Evolutionary conservation across 139 green algal species (phyloP).

Genomic region (Nannochloris sp.): DNA sequence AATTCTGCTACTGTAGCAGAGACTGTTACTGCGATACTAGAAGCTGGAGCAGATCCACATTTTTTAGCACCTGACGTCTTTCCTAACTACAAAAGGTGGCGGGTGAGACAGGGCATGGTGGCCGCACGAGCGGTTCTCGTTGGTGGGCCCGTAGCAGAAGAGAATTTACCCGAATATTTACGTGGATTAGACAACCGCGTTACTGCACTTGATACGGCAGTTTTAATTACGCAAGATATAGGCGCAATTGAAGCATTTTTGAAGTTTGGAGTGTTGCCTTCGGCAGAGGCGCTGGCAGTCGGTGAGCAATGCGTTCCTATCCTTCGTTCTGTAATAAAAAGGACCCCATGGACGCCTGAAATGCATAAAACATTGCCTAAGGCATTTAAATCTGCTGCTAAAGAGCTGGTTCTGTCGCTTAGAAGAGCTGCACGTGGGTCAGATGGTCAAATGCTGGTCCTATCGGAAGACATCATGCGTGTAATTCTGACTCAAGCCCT

Average conservation of each 20-base stretch:
- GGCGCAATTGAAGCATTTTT: constrained; percentile 16
- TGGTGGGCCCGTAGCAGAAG: background rate
- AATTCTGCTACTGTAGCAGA: no score
- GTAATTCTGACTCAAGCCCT: background rate
- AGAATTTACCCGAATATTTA: background rate
- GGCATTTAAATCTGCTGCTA: background rate
- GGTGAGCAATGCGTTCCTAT: background rate
- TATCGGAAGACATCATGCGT: background rate
- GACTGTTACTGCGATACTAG: constrained; percentile 1
- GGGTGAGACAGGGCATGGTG: background rate
- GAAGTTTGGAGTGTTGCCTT: background rate
- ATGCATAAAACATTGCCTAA: constrained; percentile 5
- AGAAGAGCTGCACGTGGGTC: background rate
- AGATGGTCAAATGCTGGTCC: background rate
- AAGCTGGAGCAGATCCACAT: constrained; percentile 1
- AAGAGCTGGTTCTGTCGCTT: constrained; percentile 11
- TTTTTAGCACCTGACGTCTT: constrained; percentile 7
- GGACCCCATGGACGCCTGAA: constrained; percentile 7
- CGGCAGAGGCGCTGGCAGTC: background rate
- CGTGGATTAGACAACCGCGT: background rate
- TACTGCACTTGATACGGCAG: constrained; percentile 17
- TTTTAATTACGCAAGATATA: constrained; percentile 3
- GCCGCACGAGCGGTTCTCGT: background rate
- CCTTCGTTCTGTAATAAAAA: constrained; percentile 4
- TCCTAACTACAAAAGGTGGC: constrained; percentile 3